Evolutionary conservation across 345 rosid species (phyloP), one percentile per base, ranked within the genome.

Genomic region (Eucalyptus rudis): DNA sequence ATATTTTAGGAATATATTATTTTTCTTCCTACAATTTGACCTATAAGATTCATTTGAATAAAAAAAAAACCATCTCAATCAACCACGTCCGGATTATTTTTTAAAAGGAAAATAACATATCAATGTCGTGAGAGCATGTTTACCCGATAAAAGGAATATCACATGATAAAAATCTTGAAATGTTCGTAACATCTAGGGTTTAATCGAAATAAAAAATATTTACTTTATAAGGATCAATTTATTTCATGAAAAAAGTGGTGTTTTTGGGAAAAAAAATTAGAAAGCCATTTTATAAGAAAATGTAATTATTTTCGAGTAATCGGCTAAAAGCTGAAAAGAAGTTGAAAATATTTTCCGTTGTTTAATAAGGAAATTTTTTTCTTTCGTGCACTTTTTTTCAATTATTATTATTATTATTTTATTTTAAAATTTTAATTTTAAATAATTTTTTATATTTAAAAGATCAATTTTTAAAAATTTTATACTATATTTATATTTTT

Each of bases 301-400:
- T 19, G 4, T 7, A 52, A 52, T 19, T 52, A 1, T 52, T 7
- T 7, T 52, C 0, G 0, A 52, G 10, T 52, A 52, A 19, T 52
- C 0, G 0, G 0, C 0, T 52, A 0, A 52, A 52, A 52, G 0
- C 2, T 19, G 0, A 52, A 19, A 52, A 52, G 22, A 52, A 52
- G 24, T 19, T 10, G 58, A 52, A 52, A 52, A 52, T 19, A 19
- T 19, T 52, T 1, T 52, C 0, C 0, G 0, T 19, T 52, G 1
- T 52, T 7, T 3, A 7, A 52, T 52, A 52, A 52, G 1, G 4
- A 52, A 19, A 7, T 1, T 19, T 52, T 52, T 19, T 52, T 19
- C 2, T 52, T 19, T 52, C 4, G 3, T 52, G 24, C 24, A 3
- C 24, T 52, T 0, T 3, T 52, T 52, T 52, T 51, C 22, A 51